phyloP scores from a whole-genome alignment of 768 basidiomycete species.

The Xanthoconium stramineum region DNA sequence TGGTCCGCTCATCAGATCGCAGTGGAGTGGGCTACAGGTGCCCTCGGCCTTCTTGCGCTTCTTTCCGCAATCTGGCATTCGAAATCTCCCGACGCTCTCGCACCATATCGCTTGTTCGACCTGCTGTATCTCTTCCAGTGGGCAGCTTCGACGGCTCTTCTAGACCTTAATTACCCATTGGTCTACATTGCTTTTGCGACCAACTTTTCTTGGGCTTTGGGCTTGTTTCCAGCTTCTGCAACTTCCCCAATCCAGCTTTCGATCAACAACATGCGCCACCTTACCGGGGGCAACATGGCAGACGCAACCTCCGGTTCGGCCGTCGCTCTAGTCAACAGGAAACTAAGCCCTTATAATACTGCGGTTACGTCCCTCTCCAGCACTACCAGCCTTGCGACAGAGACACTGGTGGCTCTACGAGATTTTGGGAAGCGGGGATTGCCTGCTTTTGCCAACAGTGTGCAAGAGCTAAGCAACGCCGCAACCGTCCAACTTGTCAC shows the following conservation, averaged over 20 bases:
- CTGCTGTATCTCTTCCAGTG: slow-evolving; percentile 81
- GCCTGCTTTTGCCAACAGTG: slow-evolving; percentile 12
- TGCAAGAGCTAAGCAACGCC: slow-evolving; percentile 24
- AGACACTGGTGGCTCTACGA: slow-evolving; percentile 12
- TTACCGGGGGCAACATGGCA: slow-evolving; percentile 74
- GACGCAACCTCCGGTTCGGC: slow-evolving; percentile 58
- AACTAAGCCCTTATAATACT: slow-evolving; percentile 74
- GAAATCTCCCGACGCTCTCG: slow-evolving; percentile 49
- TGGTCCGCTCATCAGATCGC: slow-evolving; percentile 72
- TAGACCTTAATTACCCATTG: slow-evolving; percentile 84
- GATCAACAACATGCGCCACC: slow-evolving; percentile 78
- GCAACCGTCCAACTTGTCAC: slow-evolving; percentile 64
- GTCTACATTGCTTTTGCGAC: slow-evolving; percentile 76
- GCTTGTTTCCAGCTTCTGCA: slow-evolving; percentile 57
- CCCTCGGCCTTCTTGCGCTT: slow-evolving; percentile 59
- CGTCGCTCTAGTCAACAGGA: slow-evolving; percentile 75
- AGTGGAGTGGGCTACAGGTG: slow-evolving; percentile 78
- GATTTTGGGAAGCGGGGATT: slow-evolving; percentile 10
- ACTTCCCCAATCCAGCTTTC: slow-evolving; percentile 64
- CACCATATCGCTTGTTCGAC: slow-evolving; percentile 78
- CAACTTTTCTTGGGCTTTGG: slow-evolving; percentile 90
- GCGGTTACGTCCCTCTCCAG: not conserved
- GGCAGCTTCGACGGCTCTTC: slow-evolving; percentile 73
- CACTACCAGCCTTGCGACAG: not conserved
- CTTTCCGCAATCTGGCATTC: slow-evolving; percentile 55